Percentiles rank a stretch among this genome's conserved stretches.
Evolutionary conservation across 768 basidiomycete species (phyloP).

Genomic region (Cystobasidium onofrii): DNA sequence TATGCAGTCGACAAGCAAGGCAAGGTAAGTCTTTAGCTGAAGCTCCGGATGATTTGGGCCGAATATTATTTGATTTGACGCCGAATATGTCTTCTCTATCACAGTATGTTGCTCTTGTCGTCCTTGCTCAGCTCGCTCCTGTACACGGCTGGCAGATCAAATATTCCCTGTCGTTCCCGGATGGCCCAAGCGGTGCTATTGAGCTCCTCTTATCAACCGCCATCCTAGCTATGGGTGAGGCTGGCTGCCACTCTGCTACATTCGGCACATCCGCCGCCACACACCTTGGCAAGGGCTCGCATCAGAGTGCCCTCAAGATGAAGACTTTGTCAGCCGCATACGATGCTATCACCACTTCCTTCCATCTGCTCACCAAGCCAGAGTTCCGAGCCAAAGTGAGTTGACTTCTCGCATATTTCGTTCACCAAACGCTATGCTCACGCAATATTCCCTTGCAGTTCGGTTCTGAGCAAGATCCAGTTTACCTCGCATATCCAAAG

Average conservation of each 20-base stretch:
- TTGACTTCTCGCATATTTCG: not conserved
- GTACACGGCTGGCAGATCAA: conserved; percentile 51
- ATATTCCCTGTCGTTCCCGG: conserved; percentile 51
- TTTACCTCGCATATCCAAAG: conserved; percentile 21
- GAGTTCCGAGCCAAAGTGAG: conserved; percentile 48
- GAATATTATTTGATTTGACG: no score
- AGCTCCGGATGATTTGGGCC: not conserved
- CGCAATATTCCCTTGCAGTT: not conserved
- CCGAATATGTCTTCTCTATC: no score
- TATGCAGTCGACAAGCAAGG: conserved; percentile 50
- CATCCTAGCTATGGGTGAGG: conserved; percentile 47
- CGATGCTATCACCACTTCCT: conserved; percentile 46
- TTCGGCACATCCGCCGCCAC: conserved; percentile 46
- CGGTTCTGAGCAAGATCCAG: conserved; percentile 21
- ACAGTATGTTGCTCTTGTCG: conserved; percentile 48
- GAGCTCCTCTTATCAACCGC: conserved; percentile 48
- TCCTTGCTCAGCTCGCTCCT: conserved; percentile 49
- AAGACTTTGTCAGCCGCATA: conserved; percentile 49
- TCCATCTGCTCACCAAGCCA: conserved; percentile 47
- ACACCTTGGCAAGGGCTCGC: conserved; percentile 44
- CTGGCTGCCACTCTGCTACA: conserved; percentile 46
- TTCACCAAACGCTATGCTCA: not conserved
- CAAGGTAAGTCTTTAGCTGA: conserved; percentile 44
- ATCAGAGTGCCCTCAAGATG: conserved; percentile 45
- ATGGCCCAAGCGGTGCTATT: conserved; percentile 48